Percentiles rank a stretch among this genome's conserved stretches.
These are phyloP conservation scores for Candida glucosophila DNA, from an alignment of 1,139 yeast species.

Conservation along the genomic window DNA sequence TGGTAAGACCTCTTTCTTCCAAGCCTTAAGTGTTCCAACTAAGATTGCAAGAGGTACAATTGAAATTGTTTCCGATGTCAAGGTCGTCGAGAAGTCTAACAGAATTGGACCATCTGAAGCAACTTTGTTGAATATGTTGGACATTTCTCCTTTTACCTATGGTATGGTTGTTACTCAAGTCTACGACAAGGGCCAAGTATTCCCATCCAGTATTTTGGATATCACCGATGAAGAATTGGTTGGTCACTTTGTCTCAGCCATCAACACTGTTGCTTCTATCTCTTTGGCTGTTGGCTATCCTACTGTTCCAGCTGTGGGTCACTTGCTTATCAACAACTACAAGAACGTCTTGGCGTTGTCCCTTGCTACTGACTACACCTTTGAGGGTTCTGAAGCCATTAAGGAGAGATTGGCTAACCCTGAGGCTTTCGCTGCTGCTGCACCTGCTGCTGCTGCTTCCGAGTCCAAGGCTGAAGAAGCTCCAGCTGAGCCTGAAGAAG, in stretches of 20 bases:
- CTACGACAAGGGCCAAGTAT: slow-evolving; percentile 97
- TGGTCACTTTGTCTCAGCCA: slow-evolving; percentile 85
- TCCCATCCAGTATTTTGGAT: slow-evolving; percentile 95
- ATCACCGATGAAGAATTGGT: slow-evolving; percentile 97
- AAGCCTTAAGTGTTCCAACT: slow-evolving; percentile 99
- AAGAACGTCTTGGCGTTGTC: slow-evolving; percentile 98
- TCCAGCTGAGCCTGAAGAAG: slow-evolving; percentile 66
- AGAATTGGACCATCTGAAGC: slow-evolving; percentile 99
- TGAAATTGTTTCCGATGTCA: slow-evolving; percentile 96
- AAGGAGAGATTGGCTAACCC: slow-evolving; percentile 87
- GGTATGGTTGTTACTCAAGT: slow-evolving; percentile 97
- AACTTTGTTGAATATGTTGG: slow-evolving; percentile 95
- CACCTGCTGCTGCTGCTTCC: slow-evolving; percentile 90
- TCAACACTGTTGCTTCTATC: slow-evolving; percentile 88
- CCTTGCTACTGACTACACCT: slow-evolving; percentile 97
- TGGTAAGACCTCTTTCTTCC: slow-evolving; percentile 99
- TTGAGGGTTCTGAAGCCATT: slow-evolving; percentile 98
- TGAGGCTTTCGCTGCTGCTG: slow-evolving; percentile 97
- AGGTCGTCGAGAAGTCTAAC: slow-evolving; percentile 78
- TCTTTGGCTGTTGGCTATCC: slow-evolving; percentile 99
- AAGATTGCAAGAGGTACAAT: slow-evolving; percentile 99
- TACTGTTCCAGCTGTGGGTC: slow-evolving; percentile 98
- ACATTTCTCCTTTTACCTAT: slow-evolving; percentile 99
- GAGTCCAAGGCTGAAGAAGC: slow-evolving; percentile 63
- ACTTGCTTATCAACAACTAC: slow-evolving; percentile 98